Evolutionary conservation across 192 early-diverging fungal species (phyloP).

Genomic region (Funneliformis mosseae): DNA sequence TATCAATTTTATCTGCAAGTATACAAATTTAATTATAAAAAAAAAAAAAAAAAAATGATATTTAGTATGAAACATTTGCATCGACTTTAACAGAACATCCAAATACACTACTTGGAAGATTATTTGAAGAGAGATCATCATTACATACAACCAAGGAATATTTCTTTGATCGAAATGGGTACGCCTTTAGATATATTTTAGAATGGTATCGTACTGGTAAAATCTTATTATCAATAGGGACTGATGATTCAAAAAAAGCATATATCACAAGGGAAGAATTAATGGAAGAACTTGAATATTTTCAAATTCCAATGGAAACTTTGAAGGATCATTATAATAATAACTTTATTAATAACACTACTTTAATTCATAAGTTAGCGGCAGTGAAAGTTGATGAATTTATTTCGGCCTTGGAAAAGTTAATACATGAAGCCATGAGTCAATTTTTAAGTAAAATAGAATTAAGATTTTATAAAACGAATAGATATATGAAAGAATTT

Average conservation of each 20-base stretch:
- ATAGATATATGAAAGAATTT: neutral
- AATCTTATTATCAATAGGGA: neutral
- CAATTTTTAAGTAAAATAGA: neutral
- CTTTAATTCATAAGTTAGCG: neutral
- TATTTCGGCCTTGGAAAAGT: neutral
- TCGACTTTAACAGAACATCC: neutral
- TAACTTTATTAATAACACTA: neutral
- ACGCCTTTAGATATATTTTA: constrained; percentile 15
- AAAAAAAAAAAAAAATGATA: too few species aligned
- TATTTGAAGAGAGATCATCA: neutral
- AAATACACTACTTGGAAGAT: constrained; percentile 3
- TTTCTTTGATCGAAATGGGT: constrained; percentile 25
- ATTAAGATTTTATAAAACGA: neutral
- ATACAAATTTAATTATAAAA: neutral
- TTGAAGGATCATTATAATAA: neutral
- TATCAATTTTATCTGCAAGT: too few species aligned
- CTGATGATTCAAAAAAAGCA: neutral
- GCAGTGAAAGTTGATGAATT: neutral
- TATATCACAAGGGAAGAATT: neutral
- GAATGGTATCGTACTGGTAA: constrained; percentile 20
- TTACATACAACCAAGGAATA: neutral
- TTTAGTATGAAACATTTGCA: neutral
- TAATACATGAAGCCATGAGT: neutral
- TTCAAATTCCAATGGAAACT: neutral
- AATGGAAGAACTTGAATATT: neutral